phyloP scores from a whole-genome alignment of 164 flowering plant genomes.

The Kingdonia uniflora region DNA sequence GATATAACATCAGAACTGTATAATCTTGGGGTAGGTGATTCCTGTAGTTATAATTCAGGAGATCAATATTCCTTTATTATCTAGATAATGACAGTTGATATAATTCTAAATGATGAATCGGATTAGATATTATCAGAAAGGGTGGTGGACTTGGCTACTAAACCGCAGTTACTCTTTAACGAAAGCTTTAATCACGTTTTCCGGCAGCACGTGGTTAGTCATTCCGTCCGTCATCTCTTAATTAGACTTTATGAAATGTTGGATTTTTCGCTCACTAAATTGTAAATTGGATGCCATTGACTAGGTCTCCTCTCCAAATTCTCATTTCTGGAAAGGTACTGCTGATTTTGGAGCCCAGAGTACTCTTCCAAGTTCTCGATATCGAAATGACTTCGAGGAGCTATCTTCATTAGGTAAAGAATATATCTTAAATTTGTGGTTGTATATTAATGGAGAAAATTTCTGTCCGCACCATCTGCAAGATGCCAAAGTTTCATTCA shows the following conservation, averaged over 20 bases:
- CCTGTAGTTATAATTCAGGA: neutral
- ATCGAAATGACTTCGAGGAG: slow-evolving; percentile 94
- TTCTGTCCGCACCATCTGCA: no score
- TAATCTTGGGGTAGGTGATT: slow-evolving; percentile 57
- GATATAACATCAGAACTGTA: slow-evolving; percentile 60
- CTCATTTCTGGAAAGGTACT: slow-evolving; percentile 69
- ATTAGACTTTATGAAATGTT: no score
- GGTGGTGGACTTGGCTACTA: slow-evolving; percentile 48
- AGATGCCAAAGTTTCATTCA: no score
- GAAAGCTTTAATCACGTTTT: slow-evolving; percentile 61
- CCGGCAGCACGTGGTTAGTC: slow-evolving; percentile 48
- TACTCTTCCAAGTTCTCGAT: slow-evolving; percentile 61
- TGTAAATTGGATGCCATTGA: slow-evolving; percentile 3
- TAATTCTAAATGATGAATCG: slow-evolving; percentile 12
- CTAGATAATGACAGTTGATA: slow-evolving; percentile 2
- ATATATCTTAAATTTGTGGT: no score
- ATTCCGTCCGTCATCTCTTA: neutral
- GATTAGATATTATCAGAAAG: slow-evolving; percentile 64
- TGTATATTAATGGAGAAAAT: no score
- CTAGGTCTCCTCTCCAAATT: slow-evolving; percentile 51
- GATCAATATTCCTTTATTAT: neutral
- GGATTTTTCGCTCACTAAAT: neutral
- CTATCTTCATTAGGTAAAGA: slow-evolving; percentile 67
- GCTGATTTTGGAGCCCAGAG: slow-evolving; percentile 37
- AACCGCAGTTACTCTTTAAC: slow-evolving; percentile 45